Base-by-base conservation (phyloP, 1,284 basidiomycete species). In the Rhodotorula mucilaginosa region DNA sequence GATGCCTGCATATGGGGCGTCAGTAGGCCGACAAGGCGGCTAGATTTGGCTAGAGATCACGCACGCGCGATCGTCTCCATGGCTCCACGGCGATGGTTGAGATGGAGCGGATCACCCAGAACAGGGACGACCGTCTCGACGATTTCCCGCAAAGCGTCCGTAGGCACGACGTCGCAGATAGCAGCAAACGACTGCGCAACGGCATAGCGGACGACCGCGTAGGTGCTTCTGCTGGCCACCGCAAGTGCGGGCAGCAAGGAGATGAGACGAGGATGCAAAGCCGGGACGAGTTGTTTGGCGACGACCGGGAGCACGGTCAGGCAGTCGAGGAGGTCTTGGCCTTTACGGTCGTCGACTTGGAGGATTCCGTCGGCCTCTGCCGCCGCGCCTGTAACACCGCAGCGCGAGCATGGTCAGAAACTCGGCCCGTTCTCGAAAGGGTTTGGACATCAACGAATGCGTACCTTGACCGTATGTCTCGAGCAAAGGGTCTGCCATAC, bases 271-370 rank as follows among this genome's bases (percentile, higher is more conserved):
- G 85, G 83, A 83, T 90, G 88, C 2, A 97, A 85, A 2, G 85
- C 83, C 57, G 86, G 81, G 75, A 93, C 88, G 60, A 99, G 85
- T 29, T 89, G 87, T 0, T 91, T 89, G 7, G 89, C 86, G 58
- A 93, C 86, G 26, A 91, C 89, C 74, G 92, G 90, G 18, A 99
- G 84, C 49, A 97, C 90, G 64, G 95, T 95, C 65, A 98, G 85
- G 3, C 90, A 90, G 82, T 99, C 97, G 71, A 99, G 89, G 44
- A 98, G 86, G 78, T 93, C 90, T 81, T 99, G 97, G 0, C 94
- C 96, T 4, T 78, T 76, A 44, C 79, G 79, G 71, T 84, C 75
- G 34, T 74, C 72, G 39, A 34, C 59, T 13, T 64, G 64, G 46
- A 72, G 72, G 19, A 60, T 61, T 23, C 86, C 74, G 91, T 89